Percentiles rank a stretch among this genome's conserved stretches.
Evolutionary conservation across 2,329 filamentous ascomycete genomes (phyloP).

Genomic region (Neoscytalidium dimidiatum): DNA sequence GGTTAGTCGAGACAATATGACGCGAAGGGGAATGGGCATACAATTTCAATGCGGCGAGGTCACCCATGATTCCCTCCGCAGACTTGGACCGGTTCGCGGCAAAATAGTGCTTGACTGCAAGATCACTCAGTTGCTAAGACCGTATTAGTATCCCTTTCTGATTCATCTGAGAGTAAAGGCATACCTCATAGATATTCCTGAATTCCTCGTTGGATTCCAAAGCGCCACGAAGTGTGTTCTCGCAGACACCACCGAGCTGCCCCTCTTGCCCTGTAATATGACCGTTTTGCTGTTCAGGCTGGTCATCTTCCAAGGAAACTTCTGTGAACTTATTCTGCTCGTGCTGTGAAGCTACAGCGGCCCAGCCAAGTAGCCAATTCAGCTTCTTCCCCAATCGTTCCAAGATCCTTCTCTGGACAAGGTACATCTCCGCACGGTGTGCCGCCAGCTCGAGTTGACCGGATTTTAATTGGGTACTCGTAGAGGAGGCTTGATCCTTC

Average conservation of each 20-base stretch:
- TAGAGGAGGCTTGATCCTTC: not conserved
- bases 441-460: conserved; percentile 83
- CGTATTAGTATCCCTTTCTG: conserved; percentile 24
- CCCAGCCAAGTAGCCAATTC: conserved; percentile 79
- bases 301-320: conserved; percentile 36
- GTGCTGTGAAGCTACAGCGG: conserved; percentile 34
- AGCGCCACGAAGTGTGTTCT: conserved; percentile 33
- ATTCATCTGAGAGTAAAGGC: not conserved
- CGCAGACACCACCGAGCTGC: conserved; percentile 31
- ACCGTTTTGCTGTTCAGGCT: conserved; percentile 11
- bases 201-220: conserved; percentile 41
- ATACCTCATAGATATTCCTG: conserved; percentile 43
- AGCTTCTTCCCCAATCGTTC: conserved; percentile 70
- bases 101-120: conserved; percentile 78
- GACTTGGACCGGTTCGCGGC: conserved; percentile 78
- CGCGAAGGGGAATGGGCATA: conserved; percentile 25
- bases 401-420: conserved; percentile 77
- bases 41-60: conserved; percentile 83
- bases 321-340: conserved; percentile 35
- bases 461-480: conserved; percentile 34
- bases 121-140: conserved; percentile 73
- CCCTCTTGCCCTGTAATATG: conserved; percentile 21
- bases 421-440: conserved; percentile 77
- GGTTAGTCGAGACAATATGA: conserved; percentile 74
- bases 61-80: conserved; percentile 75